These are phyloP conservation scores for Acer saccharum DNA, from an alignment of 345 rosid species.

Conservation along the genomic window DNA sequence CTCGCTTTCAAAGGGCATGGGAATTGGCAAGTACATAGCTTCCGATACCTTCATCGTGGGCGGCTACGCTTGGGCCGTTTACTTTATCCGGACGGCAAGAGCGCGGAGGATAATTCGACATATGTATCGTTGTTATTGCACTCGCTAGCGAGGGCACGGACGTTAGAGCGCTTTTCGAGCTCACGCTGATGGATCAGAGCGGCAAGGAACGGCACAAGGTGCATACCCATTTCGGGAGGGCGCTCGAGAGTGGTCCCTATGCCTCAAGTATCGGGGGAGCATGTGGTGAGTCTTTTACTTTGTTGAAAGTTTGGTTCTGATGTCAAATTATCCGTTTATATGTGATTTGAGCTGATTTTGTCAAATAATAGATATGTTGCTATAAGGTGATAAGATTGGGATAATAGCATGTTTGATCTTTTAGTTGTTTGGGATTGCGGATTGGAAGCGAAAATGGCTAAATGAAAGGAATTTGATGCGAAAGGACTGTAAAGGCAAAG, in stretches of 20 bases:
- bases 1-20: slow-evolving; percentile 69
- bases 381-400: not conserved
- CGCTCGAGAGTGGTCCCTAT: slow-evolving; percentile 75
- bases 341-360: not conserved
- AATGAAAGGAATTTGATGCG: not conserved
- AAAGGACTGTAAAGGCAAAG: not conserved
- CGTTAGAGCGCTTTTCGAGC: slow-evolving; percentile 77
- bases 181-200: slow-evolving; percentile 77
- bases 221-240: slow-evolving; percentile 80
- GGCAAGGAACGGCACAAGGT: slow-evolving; percentile 65
- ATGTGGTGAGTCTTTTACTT: slow-evolving; percentile 62
- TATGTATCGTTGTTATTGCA: slow-evolving; percentile 68
- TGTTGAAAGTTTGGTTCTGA: not conserved
- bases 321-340: not conserved
- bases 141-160: slow-evolving; percentile 79
- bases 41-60: slow-evolving; percentile 66
- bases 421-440: not conserved
- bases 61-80: slow-evolving; percentile 77
- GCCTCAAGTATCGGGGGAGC: slow-evolving; percentile 77
- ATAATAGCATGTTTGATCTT: not conserved
- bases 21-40: slow-evolving; percentile 71
- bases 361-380: not conserved
- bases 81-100: slow-evolving; percentile 82
- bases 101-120: slow-evolving; percentile 58
- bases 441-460: not conserved